Evolutionary conservation across 352 stramenopile genomes (phyloP), one percentile per base, ranked within the genome.

Genomic region (Peronospora destructor): DNA sequence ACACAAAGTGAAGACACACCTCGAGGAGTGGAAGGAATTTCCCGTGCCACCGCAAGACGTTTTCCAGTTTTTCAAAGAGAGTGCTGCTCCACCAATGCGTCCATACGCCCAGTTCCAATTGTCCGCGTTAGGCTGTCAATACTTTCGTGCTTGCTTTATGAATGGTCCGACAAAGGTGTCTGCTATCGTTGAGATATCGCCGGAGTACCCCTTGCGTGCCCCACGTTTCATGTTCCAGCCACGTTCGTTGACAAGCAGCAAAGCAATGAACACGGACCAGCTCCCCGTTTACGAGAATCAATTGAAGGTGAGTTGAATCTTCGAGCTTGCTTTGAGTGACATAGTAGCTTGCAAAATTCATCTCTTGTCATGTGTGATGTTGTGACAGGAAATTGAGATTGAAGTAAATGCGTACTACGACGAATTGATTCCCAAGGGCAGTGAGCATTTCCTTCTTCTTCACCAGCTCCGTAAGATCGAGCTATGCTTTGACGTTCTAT

Each of bases 391-490:
- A 38, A 68, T 91, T 6, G 80, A 87, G 45, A 49, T 85, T n/a
- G 80, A 91, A 35, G 73, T 91, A 38, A 87, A 88, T 49, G 73
- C 71, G 25, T 76, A 72, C 56, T 87, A 84, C 41, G 48, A 79
- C 9, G 80, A 91, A 45, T 65, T 87, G 23, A 52, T 71, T 8
- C 59, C 73, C 2, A 59, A 62, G 3, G 64, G 61, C 14, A 76
- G 52, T 6, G 62, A 73, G 9, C 49, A 63, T 6, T 88, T 70
- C 32, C 41, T 91, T 45, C 60, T 91, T 13, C 65, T 83, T 17
- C 80, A 91, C 52, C 80, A 91, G 38, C 57, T 91, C 6, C 73
- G 71, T 33, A 87, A 84, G 53, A 64, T 88, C 23, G 64, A 86
- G 49, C 35, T 76, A 14, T 89, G 78, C 55, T 63, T 85, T 10